A percentile compares a stretch with the other conserved stretches of the same genome.
Evolutionary conservation across 2,329 filamentous ascomycete genomes (phyloP).

Genomic region (Alternaria longipes): DNA sequence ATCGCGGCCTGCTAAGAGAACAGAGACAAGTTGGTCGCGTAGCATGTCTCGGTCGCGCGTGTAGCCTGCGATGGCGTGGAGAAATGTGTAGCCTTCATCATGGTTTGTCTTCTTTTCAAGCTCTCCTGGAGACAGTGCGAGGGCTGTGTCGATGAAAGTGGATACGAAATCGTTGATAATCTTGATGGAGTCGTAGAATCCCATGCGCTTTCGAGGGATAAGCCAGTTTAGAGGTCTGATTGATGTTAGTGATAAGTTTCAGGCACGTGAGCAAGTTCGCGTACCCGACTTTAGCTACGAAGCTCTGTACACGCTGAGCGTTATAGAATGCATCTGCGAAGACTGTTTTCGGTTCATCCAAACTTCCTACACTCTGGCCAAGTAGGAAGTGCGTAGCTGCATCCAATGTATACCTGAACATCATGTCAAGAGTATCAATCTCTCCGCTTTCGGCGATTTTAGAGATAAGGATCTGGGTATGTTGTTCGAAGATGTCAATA

Average conservation of each 20-base stretch:
- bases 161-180: slow-evolving; percentile 80
- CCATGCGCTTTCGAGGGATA: slow-evolving; percentile 68
- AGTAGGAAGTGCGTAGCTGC: slow-evolving; percentile 87
- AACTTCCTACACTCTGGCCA: slow-evolving; percentile 74
- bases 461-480: slow-evolving; percentile 76
- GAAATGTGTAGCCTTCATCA: slow-evolving; percentile 80
- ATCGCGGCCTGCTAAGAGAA: slow-evolving; percentile 86
- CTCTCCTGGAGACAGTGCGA: slow-evolving; percentile 74
- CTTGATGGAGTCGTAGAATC: slow-evolving; percentile 70
- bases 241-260: slow-evolving; percentile 10
- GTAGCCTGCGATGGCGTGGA: slow-evolving; percentile 83
- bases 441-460: slow-evolving; percentile 65
- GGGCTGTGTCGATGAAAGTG: slow-evolving; percentile 77
- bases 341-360: slow-evolving; percentile 65
- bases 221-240: slow-evolving; percentile 67
- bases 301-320: slow-evolving; percentile 77
- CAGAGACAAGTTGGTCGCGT: slow-evolving; percentile 77
- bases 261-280: slow-evolving; percentile 20
- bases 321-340: slow-evolving; percentile 86
- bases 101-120: slow-evolving; percentile 76
- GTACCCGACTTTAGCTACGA: slow-evolving; percentile 70
- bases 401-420: slow-evolving; percentile 82
- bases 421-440: slow-evolving; percentile 77
- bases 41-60: slow-evolving; percentile 74
- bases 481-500: slow-evolving; percentile 80